Conservation (phyloP, 371 early-diverging fungal species). For the Encephalitozoon cuniculi region DNA sequence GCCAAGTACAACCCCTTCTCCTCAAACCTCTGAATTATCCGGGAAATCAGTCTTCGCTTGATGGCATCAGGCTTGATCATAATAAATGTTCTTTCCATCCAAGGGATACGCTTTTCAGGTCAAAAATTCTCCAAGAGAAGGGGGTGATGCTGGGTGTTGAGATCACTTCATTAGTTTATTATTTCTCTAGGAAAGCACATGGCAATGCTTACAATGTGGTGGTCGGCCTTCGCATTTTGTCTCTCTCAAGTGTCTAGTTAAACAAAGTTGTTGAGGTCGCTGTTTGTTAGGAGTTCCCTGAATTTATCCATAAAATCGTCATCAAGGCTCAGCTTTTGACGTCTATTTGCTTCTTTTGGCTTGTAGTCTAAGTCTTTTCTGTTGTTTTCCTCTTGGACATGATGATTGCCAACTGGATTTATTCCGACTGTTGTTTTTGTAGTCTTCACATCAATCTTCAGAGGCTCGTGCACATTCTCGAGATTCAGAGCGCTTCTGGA, state of each 20-base stretch:
- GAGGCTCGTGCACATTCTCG: neutral
- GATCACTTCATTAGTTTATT: neutral
- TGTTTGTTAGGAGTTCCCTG: neutral
- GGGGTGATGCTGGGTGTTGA: neutral
- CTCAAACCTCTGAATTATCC: conserved; percentile 87
- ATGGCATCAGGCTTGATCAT: conserved; percentile 62
- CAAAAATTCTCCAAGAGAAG: neutral
- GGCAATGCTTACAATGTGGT: too few relatives aligned
- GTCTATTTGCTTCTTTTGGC: neutral
- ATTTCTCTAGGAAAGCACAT: neutral
- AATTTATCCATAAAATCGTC: neutral
- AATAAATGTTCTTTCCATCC: conserved; percentile 64
- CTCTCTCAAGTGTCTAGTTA: neutral
- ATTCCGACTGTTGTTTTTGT: neutral
- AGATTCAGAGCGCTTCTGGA: neutral
- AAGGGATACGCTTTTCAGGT: neutral
- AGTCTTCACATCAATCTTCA: neutral
- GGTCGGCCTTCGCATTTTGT: neutral
- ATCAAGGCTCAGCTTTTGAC: neutral
- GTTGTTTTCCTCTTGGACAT: neutral
- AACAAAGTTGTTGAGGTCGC: neutral
- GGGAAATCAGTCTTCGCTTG: conserved; percentile 73
- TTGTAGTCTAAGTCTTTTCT: neutral
- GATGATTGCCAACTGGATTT: neutral
- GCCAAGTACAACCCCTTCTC: conserved; percentile 66